Conservation (phyloP, 2,329 filamentous ascomycete genomes). For the Blumeriella jaapii region DNA sequence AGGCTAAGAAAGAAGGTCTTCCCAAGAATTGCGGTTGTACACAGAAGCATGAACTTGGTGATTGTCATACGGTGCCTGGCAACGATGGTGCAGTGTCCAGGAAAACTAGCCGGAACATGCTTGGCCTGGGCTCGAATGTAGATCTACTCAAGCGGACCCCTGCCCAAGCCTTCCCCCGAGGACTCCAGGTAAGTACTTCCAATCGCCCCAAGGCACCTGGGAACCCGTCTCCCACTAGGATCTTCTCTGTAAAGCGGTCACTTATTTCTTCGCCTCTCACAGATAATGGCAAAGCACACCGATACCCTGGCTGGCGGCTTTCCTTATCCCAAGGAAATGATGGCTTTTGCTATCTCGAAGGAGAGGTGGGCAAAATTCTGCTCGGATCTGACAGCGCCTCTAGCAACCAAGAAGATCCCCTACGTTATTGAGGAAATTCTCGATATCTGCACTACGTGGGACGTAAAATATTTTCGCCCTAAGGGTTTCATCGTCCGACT, state of each 20-base stretch:
- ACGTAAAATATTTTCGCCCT: slow-evolving; percentile 13
- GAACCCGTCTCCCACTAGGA: too few species aligned
- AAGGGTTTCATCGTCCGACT: slow-evolving; percentile 16
- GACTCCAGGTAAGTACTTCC: too few species aligned
- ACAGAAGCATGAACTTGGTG: not conserved
- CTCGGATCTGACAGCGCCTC: slow-evolving; percentile 1
- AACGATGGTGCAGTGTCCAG: slow-evolving; percentile 1
- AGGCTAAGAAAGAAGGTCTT: not conserved
- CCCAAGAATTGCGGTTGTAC: not conserved
- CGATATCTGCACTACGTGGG: slow-evolving; percentile 12
- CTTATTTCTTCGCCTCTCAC: too few species aligned
- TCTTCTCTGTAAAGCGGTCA: too few species aligned
- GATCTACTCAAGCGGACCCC: not conserved
- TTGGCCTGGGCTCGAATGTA: not conserved
- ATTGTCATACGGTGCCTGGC: not conserved
- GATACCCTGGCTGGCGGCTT: slow-evolving; percentile 9
- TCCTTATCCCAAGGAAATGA: slow-evolving; percentile 11
- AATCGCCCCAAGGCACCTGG: too few species aligned
- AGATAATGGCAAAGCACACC: slow-evolving; percentile 13
- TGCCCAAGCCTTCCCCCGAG: slow-evolving; percentile 4
- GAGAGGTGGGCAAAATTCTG: slow-evolving; percentile 9
- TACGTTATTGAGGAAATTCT: slow-evolving; percentile 13
- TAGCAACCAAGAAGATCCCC: slow-evolving; percentile 1
- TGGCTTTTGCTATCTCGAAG: slow-evolving; percentile 6
- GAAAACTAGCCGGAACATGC: not conserved